A percentile compares a stretch with the other conserved stretches of the same genome.
Evolutionary conservation across 1,139 yeast species (phyloP).

Genomic region (Geotrichum australiense): DNA sequence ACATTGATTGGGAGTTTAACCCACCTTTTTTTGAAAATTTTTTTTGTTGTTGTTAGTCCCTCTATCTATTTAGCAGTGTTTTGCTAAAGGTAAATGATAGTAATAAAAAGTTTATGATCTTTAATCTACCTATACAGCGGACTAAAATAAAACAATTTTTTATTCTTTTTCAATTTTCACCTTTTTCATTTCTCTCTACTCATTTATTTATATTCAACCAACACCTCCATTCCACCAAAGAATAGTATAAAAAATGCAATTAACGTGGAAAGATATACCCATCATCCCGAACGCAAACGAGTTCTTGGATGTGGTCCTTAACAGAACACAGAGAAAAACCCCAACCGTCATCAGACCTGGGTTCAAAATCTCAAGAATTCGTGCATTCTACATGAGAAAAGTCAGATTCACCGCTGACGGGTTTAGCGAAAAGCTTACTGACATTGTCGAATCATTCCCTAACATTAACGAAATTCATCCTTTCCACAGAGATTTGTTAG

Average conservation of each 20-base stretch:
- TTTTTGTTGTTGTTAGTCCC: too few species aligned
- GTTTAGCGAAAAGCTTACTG: constrained; percentile 83
- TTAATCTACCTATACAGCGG: neutral
- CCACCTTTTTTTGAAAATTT: too few species aligned
- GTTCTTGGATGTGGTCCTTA: constrained; percentile 90
- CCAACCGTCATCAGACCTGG: constrained; percentile 98
- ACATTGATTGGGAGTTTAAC: too few species aligned
- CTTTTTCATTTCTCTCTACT: neutral
- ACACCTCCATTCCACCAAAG: constrained; percentile 1
- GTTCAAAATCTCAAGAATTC: constrained; percentile 88
- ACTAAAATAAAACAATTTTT: constrained; percentile 1
- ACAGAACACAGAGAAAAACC: constrained; percentile 96
- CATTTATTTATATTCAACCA: constrained; percentile 1
- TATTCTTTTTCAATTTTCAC: neutral
- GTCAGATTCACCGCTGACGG: constrained; percentile 96
- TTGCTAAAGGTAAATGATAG: too few species aligned
- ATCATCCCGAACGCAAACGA: constrained; percentile 89
- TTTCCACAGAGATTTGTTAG: constrained; percentile 95
- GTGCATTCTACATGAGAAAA: constrained; percentile 98
- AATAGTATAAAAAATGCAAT: constrained; percentile 59
- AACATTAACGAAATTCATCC: constrained; percentile 97
- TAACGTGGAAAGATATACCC: constrained; percentile 97
- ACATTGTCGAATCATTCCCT: constrained; percentile 82
- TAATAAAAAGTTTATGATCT: too few species aligned
- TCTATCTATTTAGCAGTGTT: too few species aligned